Conservation (phyloP, 1,284 basidiomycete species). For the Porogramme epimiltina region DNA sequence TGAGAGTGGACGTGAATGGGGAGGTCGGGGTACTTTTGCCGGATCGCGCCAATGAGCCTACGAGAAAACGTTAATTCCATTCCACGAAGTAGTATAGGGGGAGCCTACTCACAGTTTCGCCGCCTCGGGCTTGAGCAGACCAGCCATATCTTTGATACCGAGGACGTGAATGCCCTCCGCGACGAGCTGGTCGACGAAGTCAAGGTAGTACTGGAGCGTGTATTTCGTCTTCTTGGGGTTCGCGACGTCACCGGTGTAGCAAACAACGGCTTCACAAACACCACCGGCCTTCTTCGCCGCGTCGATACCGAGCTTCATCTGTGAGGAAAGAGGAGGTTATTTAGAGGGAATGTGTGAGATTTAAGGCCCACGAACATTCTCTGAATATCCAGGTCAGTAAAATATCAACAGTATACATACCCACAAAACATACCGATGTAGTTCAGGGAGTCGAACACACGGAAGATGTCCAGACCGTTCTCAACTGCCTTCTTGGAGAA, state of each 20-base stretch:
- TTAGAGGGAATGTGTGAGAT: background rate
- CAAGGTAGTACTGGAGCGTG: slow-evolving; percentile 96
- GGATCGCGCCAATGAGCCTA: slow-evolving; percentile 90
- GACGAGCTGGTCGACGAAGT: slow-evolving; percentile 94
- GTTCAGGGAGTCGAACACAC: slow-evolving; percentile 99
- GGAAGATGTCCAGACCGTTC: slow-evolving; percentile 99
- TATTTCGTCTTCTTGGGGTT: slow-evolving; percentile 97
- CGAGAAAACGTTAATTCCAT: background rate
- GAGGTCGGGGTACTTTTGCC: slow-evolving; percentile 95
- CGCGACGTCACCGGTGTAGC: slow-evolving; percentile 98
- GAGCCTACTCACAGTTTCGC: slow-evolving; percentile 70
- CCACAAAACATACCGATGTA: slow-evolving; percentile 83
- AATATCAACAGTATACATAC: background rate
- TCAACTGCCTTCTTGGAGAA: slow-evolving; percentile 98
- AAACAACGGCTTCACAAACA: slow-evolving; percentile 97
- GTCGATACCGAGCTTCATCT: slow-evolving; percentile 97
- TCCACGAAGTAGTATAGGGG: no score
- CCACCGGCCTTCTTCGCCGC: slow-evolving; percentile 99
- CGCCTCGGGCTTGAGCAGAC: slow-evolving; percentile 93
- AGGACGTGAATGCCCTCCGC: slow-evolving; percentile 96
- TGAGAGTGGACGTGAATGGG: slow-evolving; percentile 99
- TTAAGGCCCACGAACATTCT: slow-evolving; percentile 50
- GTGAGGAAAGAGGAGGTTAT: slow-evolving; percentile 4
- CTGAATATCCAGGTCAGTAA: slow-evolving; percentile 38
- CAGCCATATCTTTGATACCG: slow-evolving; percentile 99